Evolutionary conservation across 2,329 filamentous ascomycete genomes (phyloP).

Genomic region (Fusarium sp.): DNA sequence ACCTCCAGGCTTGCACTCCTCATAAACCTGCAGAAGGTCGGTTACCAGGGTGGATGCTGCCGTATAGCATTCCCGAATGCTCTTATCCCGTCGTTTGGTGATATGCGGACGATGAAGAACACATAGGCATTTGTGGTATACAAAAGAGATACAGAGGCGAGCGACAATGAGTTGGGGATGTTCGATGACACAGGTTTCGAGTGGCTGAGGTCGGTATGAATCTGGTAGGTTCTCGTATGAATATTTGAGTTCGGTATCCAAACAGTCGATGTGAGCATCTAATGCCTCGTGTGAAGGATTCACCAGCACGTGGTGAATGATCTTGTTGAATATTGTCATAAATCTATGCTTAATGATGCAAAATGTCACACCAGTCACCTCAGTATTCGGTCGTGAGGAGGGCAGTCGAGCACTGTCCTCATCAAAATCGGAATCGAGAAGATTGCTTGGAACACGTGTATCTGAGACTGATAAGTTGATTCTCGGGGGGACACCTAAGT

Average conservation of each 20-base stretch:
- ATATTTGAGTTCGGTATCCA: background rate
- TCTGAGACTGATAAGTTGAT: background rate
- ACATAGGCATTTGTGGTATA: conserved; percentile 5
- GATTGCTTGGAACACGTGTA: background rate
- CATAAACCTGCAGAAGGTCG: background rate
- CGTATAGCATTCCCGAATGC: background rate
- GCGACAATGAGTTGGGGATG: background rate
- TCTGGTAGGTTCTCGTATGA: background rate
- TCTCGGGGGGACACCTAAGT: background rate
- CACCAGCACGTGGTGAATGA: background rate
- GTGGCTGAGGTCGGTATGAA: background rate
- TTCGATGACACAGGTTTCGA: background rate
- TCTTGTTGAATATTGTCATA: background rate
- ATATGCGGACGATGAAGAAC: conserved; percentile 5
- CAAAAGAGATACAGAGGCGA: background rate
- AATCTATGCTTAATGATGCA: background rate
- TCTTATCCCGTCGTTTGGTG: background rate
- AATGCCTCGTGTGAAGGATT: background rate
- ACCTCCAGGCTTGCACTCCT: background rate
- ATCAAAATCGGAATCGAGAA: conserved; percentile 1
- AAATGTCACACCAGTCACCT: background rate
- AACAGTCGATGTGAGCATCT: background rate
- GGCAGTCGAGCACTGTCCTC: background rate
- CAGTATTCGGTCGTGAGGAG: background rate
- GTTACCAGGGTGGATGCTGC: background rate